These are phyloP conservation scores for Neoconidiobolus thromboides DNA, from an alignment of 371 early-diverging fungal species.

Conservation along the genomic window DNA sequence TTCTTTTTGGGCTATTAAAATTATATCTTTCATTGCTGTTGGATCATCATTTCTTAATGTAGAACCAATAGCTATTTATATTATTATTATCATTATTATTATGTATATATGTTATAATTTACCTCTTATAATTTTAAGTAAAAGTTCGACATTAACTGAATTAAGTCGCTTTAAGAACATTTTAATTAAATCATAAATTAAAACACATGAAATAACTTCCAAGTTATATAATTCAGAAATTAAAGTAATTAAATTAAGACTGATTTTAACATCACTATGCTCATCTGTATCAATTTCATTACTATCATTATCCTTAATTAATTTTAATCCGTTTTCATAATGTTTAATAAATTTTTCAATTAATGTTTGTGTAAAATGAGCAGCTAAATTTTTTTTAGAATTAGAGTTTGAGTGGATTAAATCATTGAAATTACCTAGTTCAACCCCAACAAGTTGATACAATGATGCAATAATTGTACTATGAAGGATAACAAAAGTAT, in stretches of 20 bases:
- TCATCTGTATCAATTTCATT: constrained; percentile 16
- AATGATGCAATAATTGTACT: constrained; percentile 68
- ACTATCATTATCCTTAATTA: constrained; percentile 8
- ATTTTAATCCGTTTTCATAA: too few species aligned
- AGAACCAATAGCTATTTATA: constrained; percentile 44
- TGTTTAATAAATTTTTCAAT: constrained; percentile 26
- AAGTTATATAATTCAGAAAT: constrained; percentile 80
- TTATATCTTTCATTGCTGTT: constrained; percentile 62
- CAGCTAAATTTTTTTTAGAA: too few species aligned
- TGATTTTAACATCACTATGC: constrained; percentile 19
- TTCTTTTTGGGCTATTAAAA: constrained; percentile 43
- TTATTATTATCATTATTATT: neutral
- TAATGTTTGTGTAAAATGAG: constrained; percentile 65
- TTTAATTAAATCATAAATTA: constrained; percentile 71
- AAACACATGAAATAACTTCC: constrained; percentile 58
- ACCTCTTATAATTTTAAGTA: constrained; percentile 63
- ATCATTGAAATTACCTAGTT: constrained; percentile 37
- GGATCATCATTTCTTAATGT: constrained; percentile 86
- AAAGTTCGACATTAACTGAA: constrained; percentile 71
- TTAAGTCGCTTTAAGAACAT: constrained; percentile 39
- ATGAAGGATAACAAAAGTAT: constrained; percentile 74
- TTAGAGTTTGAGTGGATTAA: neutral
- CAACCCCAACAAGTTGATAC: constrained; percentile 62
- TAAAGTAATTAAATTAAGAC: constrained; percentile 60
- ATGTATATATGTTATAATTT: constrained; percentile 13